phyloP scores from a whole-genome alignment of 208 protist species.

The Wallacemonas sp. region DNA sequence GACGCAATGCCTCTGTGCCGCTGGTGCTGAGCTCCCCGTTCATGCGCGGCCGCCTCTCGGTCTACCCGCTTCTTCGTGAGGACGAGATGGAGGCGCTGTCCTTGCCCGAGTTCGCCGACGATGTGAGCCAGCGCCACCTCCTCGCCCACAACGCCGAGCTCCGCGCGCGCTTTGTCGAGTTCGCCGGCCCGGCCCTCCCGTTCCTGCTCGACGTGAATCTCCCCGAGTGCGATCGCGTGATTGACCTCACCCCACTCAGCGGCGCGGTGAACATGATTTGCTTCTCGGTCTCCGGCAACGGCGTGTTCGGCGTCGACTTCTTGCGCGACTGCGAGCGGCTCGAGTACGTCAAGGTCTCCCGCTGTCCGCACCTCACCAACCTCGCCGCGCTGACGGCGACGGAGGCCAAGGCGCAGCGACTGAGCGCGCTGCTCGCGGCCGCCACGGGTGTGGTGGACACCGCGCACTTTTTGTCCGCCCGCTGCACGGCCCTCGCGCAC shows the following conservation, averaged over 20 bases:
- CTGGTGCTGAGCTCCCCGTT: slow-evolving; percentile 4
- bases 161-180: slow-evolving; percentile 2
- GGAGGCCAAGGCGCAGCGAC: not conserved
- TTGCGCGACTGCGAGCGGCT: not conserved
- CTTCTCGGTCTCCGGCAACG: slow-evolving; percentile 12
- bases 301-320: slow-evolving; percentile 4
- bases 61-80: not conserved
- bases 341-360: slow-evolving; percentile 2
- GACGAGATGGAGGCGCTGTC: not conserved
- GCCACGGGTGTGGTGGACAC: slow-evolving; percentile 10
- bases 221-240: slow-evolving; percentile 3
- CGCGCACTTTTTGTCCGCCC: slow-evolving; percentile 1
- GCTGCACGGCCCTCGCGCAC: slow-evolving; percentile 7
- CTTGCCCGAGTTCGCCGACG: slow-evolving; percentile 5
- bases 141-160: slow-evolving; percentile 16
- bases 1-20: not conserved
- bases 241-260: slow-evolving; percentile 9
- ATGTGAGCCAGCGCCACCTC: not conserved
- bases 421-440: slow-evolving; percentile 6
- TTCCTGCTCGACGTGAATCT: slow-evolving; percentile 11
- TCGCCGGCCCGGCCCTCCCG: not conserved
- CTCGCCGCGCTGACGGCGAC: not conserved
- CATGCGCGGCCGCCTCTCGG: slow-evolving; percentile 8
- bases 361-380: not conserved
- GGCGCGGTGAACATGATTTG: slow-evolving; percentile 12